Evolutionary conservation across 805 yeast species (phyloP).

Genomic region (Sugiyamaella smithiae): DNA sequence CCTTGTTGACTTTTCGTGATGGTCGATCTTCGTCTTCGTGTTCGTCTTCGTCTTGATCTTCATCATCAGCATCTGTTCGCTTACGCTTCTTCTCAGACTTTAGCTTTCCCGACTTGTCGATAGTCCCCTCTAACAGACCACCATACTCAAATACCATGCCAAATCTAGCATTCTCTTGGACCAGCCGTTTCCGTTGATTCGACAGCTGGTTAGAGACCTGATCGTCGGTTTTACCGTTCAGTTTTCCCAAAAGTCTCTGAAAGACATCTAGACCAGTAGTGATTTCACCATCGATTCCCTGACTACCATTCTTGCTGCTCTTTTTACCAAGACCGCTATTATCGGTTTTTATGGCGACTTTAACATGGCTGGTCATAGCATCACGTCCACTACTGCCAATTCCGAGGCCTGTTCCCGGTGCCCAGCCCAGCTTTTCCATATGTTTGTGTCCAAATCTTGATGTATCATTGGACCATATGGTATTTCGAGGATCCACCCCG

Average conservation of each 20-base stretch:
- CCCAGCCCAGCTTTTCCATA: constrained; percentile 83
- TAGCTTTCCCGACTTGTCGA: constrained; percentile 51
- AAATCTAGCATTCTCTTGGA: constrained; percentile 78
- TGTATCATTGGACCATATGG: constrained; percentile 81
- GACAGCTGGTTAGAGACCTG: constrained; percentile 48
- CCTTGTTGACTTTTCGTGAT: constrained; percentile 31
- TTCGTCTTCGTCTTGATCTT: constrained; percentile 31
- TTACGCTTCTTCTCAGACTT: constrained; percentile 34
- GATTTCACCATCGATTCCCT: constrained; percentile 64
- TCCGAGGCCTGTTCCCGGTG: constrained; percentile 88
- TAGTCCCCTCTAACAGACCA: constrained; percentile 75
- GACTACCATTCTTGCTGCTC: constrained; percentile 38
- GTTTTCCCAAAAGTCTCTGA: constrained; percentile 82
- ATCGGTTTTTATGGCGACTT: constrained; percentile 78
- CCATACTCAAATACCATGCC: constrained; percentile 87
- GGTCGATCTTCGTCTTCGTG: constrained; percentile 29
- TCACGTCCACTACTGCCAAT: constrained; percentile 38
- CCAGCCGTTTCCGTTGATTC: constrained; percentile 63
- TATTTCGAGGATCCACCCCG: constrained; percentile 91
- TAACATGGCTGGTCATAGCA: constrained; percentile 77
- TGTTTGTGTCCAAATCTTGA: constrained; percentile 83
- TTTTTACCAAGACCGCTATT: constrained; percentile 88
- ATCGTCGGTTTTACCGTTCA: constrained; percentile 79
- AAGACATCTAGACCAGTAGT: constrained; percentile 91
- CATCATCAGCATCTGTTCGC: constrained; percentile 30